Conservation (phyloP, 192 early-diverging fungal species). For the Bifiguratus adelaidae region DNA sequence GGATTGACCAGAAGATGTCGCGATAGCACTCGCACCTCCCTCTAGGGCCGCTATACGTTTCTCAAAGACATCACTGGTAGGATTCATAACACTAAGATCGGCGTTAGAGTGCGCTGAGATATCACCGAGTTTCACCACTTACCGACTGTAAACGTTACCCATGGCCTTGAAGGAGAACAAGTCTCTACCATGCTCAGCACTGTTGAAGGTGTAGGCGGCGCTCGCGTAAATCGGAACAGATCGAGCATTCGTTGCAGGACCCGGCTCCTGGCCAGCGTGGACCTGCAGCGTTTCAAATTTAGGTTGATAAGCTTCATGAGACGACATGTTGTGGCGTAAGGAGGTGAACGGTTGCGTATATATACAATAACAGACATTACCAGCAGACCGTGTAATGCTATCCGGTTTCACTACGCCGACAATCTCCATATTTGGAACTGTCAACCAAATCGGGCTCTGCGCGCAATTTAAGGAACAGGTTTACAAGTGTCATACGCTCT, state of each 20-base stretch:
- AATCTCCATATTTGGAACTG: too few species aligned
- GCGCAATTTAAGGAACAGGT: too few species aligned
- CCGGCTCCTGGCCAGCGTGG: slow-evolving; percentile 67
- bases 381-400: too few species aligned
- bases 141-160: slow-evolving; percentile 85
- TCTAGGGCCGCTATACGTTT: slow-evolving; percentile 88
- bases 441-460: too few species aligned
- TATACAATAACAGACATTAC: too few species aligned
- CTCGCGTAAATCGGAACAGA: slow-evolving; percentile 91
- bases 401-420: too few species aligned
- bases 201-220: slow-evolving; percentile 76
- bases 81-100: slow-evolving; percentile 55
- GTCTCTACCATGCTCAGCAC: slow-evolving; percentile 66
- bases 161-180: slow-evolving; percentile 65
- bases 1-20: slow-evolving; percentile 65
- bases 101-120: too few species aligned
- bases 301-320: slow-evolving; percentile 17
- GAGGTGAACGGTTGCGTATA: background rate
- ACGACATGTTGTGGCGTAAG: background rate
- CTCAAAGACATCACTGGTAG: slow-evolving; percentile 85
- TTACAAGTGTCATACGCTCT: too few species aligned
- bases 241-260: slow-evolving; percentile 61
- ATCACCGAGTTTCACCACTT: slow-evolving; percentile 1
- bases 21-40: slow-evolving; percentile 43
- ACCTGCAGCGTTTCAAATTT: slow-evolving; percentile 88